A percentile compares a stretch with the other conserved stretches of the same genome.
Conservation (phyloP, 2,329 filamentous ascomycete species). For the Aspergillus spinulosporus region DNA sequence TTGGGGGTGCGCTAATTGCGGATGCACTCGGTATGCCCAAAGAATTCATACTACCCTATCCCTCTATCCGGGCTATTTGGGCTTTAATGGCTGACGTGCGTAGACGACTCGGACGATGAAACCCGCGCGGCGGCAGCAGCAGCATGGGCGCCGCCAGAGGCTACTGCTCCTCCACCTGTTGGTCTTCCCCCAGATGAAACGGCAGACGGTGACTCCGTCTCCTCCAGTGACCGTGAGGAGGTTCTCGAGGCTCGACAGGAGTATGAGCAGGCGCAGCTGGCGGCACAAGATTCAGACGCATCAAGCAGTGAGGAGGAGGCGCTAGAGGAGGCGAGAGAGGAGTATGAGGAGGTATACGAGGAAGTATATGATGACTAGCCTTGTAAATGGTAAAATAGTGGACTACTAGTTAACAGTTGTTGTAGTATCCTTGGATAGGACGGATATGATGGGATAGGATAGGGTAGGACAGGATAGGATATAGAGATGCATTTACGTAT, state of each 20-base stretch:
- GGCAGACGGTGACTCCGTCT: constrained; percentile 3
- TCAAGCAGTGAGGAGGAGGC: constrained; percentile 9
- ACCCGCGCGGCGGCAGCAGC: not conserved
- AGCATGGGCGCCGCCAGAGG: not conserved
- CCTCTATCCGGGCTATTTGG: not conserved
- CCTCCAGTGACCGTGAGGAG: constrained; percentile 6
- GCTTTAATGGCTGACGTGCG: not conserved
- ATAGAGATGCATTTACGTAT: too few species aligned
- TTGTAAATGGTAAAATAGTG: too few species aligned
- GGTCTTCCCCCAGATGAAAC: constrained; percentile 7
- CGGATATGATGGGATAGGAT: too few species aligned
- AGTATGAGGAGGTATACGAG: constrained; percentile 7
- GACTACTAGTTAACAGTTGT: too few species aligned
- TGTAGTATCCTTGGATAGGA: too few species aligned
- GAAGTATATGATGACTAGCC: constrained; percentile 5
- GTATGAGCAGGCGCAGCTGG: constrained; percentile 2
- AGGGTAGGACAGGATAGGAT: too few species aligned
- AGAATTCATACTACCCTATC: not conserved
- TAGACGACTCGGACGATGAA: constrained; percentile 5
- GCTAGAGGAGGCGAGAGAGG: constrained; percentile 6
- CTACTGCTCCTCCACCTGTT: constrained; percentile 3
- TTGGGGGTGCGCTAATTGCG: constrained; percentile 1
- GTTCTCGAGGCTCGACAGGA: constrained; percentile 10
- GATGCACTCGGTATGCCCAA: constrained; percentile 4
- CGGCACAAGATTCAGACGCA: constrained; percentile 8